Evolutionary conservation across 2,329 filamentous ascomycete genomes (phyloP).

Genomic region (Aaosphaeria pasadenensis): DNA sequence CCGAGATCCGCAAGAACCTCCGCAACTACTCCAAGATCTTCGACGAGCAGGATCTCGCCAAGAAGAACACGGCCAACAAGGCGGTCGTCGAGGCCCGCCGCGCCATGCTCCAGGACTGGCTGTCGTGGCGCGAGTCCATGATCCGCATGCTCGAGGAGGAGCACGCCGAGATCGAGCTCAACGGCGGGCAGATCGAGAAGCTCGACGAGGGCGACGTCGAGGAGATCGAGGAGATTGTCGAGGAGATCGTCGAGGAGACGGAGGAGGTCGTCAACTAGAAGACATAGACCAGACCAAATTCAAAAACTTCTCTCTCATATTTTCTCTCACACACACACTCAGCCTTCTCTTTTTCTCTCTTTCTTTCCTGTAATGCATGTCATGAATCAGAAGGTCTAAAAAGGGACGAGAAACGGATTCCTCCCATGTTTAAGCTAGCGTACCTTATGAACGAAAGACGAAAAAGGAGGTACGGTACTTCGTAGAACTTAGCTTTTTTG

Average conservation of each 20-base stretch:
- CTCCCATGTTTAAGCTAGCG: too few relatives aligned
- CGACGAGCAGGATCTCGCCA: constrained; percentile 91
- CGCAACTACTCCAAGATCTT: constrained; percentile 94
- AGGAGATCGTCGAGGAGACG: constrained; percentile 83
- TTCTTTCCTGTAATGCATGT: too few relatives aligned
- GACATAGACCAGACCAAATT: too few relatives aligned
- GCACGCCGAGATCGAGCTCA: constrained; percentile 55
- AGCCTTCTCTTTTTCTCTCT: too few relatives aligned
- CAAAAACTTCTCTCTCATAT: too few relatives aligned
- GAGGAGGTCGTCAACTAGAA: constrained; percentile 64
- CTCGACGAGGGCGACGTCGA: constrained; percentile 51
- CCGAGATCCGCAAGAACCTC: constrained; percentile 95
- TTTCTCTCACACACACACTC: too few relatives aligned
- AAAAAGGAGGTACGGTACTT: too few relatives aligned
- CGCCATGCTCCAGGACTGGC: constrained; percentile 82
- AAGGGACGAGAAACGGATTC: too few relatives aligned
- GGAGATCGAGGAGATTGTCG: constrained; percentile 73
- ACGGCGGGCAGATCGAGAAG: constrained; percentile 49
- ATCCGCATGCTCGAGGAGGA: constrained; percentile 62
- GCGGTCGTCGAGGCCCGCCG: constrained; percentile 88
- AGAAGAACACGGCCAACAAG: constrained; percentile 88
- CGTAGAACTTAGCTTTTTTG: too few relatives aligned
- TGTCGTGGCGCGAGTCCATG: constrained; percentile 74
- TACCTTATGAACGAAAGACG: too few relatives aligned
- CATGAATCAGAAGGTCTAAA: too few relatives aligned